phyloP scores from a whole-genome alignment of 2,329 filamentous ascomycete genomes.

The Fusarium sp. region DNA sequence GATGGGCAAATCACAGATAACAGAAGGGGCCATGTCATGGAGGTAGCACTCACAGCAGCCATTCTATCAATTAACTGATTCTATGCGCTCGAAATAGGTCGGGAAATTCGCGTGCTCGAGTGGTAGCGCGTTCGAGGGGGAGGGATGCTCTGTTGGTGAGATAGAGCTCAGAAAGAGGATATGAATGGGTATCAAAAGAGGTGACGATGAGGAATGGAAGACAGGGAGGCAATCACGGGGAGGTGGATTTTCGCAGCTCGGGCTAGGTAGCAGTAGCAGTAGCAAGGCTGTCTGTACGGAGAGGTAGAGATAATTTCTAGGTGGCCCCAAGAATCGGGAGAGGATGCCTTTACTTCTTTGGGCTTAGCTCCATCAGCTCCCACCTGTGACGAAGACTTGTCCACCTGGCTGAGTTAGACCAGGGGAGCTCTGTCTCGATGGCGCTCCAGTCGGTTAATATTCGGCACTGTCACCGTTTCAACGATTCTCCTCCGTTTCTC shows the following conservation, averaged over 20 bases:
- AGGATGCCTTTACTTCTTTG: slow-evolving; percentile 29
- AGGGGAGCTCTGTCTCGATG: slow-evolving; percentile 26
- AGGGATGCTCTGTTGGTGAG: slow-evolving; percentile 33
- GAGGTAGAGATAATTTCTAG: slow-evolving; percentile 51
- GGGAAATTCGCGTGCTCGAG: slow-evolving; percentile 32
- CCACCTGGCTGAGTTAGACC: slow-evolving; percentile 26
- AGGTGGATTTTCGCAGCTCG: slow-evolving; percentile 50
- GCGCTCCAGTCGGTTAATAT: slow-evolving; percentile 34
- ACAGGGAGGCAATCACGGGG: slow-evolving; percentile 46
- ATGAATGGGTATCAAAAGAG: slow-evolving; percentile 50
- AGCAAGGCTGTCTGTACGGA: slow-evolving; percentile 42
- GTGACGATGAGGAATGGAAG: slow-evolving; percentile 46
- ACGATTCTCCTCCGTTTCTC: not conserved
- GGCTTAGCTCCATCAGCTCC: slow-evolving; percentile 37
- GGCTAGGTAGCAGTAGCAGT: not conserved
- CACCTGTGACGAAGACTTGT: slow-evolving; percentile 26
- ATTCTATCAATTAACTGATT: slow-evolving; percentile 54
- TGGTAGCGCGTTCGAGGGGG: slow-evolving; percentile 29
- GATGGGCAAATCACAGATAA: slow-evolving; percentile 24
- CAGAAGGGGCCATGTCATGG: slow-evolving; percentile 32
- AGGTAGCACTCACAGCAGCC: slow-evolving; percentile 55
- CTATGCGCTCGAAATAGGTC: slow-evolving; percentile 44
- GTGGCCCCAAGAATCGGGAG: slow-evolving; percentile 46
- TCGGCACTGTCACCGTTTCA: slow-evolving; percentile 22
- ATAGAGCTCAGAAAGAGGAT: slow-evolving; percentile 38